Conservation (phyloP, 2,329 filamentous ascomycete species). For the Claviceps capensis region DNA sequence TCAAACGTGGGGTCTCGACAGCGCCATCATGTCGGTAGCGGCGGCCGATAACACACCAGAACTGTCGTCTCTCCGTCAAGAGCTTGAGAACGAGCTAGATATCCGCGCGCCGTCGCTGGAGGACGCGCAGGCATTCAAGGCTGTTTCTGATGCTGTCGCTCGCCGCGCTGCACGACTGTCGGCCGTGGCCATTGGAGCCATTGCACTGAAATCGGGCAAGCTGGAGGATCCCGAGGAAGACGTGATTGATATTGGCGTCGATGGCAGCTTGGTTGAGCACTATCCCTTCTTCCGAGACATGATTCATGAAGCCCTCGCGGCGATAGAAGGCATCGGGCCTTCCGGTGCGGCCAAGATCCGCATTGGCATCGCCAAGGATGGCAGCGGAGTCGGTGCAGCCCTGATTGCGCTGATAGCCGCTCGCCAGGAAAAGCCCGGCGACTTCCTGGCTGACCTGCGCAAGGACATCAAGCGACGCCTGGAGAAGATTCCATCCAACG, state of each 20-base stretch:
- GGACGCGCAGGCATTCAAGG: slow-evolving; percentile 80
- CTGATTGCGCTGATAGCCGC: slow-evolving; percentile 86
- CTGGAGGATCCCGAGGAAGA: slow-evolving; percentile 51
- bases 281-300: slow-evolving; percentile 87
- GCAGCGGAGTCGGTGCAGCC: slow-evolving; percentile 71
- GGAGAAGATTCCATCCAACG: slow-evolving; percentile 18
- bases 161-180: slow-evolving; percentile 78
- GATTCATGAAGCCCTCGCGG: slow-evolving; percentile 68
- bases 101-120: slow-evolving; percentile 65
- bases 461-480: slow-evolving; percentile 24
- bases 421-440: slow-evolving; percentile 40
- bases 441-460: slow-evolving; percentile 29
- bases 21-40: slow-evolving; percentile 75
- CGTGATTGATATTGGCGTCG: slow-evolving; percentile 79
- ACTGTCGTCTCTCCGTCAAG: slow-evolving; percentile 59
- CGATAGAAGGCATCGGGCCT: slow-evolving; percentile 63
- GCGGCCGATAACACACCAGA: slow-evolving; percentile 66
- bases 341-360: slow-evolving; percentile 73
- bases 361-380: slow-evolving; percentile 95
- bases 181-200: slow-evolving; percentile 74
- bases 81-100: slow-evolving; percentile 62
- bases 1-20: slow-evolving; percentile 81
- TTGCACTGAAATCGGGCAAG: slow-evolving; percentile 68
- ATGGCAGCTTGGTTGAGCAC: slow-evolving; percentile 88
- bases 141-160: slow-evolving; percentile 69